A percentile compares a stretch with the other conserved stretches of the same genome.
Evolutionary conservation across 2,329 filamentous ascomycete species (phyloP).

Genomic region (Sphaerostilbella broomeana): DNA sequence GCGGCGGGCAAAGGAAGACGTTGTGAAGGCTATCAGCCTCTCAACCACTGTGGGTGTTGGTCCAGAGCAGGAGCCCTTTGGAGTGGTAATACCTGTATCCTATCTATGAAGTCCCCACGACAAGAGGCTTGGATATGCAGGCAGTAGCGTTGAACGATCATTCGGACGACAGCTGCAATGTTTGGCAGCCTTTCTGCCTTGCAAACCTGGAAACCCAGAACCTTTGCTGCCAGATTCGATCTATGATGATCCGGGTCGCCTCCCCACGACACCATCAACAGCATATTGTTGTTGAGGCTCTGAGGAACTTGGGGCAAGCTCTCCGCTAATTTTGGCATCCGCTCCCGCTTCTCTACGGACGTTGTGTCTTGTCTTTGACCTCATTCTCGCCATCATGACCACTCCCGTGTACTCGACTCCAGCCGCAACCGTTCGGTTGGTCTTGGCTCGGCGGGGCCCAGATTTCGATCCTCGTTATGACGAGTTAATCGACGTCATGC

Average conservation of each 20-base stretch:
- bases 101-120: no score
- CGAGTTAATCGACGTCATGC: conserved; percentile 7
- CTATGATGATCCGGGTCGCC: background rate
- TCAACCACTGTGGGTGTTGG: no score
- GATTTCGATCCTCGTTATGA: conserved; percentile 4
- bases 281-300: background rate
- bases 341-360: background rate
- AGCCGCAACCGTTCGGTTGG: background rate
- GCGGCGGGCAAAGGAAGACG: background rate
- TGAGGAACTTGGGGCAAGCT: background rate
- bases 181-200: background rate
- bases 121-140: no score
- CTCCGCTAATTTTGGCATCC: background rate
- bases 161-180: no score
- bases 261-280: background rate
- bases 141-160: no score
- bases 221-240: background rate
- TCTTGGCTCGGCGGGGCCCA: background rate
- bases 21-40: no score
- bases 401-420: no score
- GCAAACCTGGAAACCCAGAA: background rate
- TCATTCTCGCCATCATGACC: no score
- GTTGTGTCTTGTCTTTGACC: background rate
- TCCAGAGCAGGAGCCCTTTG: background rate
- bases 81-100: background rate